A percentile compares a stretch with the other conserved stretches of the same genome.
Conservation (phyloP, 345 rosid genomes). For the Eucalyptus dawsonii region DNA sequence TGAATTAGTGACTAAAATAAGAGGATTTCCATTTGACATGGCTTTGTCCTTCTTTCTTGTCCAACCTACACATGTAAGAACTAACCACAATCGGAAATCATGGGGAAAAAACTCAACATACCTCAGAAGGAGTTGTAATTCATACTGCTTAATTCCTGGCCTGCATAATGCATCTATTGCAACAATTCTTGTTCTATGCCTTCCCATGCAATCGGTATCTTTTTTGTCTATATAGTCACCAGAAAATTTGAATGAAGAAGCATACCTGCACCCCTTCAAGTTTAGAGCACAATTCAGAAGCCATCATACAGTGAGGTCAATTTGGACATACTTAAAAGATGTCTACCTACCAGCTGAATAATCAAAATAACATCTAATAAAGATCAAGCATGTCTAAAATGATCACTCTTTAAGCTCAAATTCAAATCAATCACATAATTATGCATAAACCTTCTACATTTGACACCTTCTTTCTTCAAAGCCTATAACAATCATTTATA, state of each 20-base stretch:
- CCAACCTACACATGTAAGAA: background rate
- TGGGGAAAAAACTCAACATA: conserved; percentile 6
- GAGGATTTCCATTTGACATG: background rate
- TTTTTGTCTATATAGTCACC: conserved; percentile 66
- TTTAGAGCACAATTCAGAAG: background rate
- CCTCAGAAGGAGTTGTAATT: conserved; percentile 44
- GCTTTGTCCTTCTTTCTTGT: background rate
- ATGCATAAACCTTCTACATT: background rate
- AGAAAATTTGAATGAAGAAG: conserved; percentile 79
- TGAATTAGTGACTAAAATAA: background rate
- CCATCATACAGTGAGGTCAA: background rate
- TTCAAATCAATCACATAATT: background rate
- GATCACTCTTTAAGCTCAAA: background rate
- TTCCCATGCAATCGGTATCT: conserved; percentile 38
- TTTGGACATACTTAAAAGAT: background rate
- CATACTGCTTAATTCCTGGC: conserved; percentile 53
- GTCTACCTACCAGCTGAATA: background rate
- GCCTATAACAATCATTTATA: background rate
- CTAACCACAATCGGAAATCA: background rate
- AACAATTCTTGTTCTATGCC: conserved; percentile 54
- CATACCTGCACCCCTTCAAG: conserved; percentile 50
- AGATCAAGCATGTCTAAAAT: background rate
- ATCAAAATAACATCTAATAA: background rate
- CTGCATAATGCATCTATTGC: conserved; percentile 80
- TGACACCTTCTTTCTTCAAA: background rate